phyloP scores from a whole-genome alignment of 306 rosid species.

The Rubus idaeus region DNA sequence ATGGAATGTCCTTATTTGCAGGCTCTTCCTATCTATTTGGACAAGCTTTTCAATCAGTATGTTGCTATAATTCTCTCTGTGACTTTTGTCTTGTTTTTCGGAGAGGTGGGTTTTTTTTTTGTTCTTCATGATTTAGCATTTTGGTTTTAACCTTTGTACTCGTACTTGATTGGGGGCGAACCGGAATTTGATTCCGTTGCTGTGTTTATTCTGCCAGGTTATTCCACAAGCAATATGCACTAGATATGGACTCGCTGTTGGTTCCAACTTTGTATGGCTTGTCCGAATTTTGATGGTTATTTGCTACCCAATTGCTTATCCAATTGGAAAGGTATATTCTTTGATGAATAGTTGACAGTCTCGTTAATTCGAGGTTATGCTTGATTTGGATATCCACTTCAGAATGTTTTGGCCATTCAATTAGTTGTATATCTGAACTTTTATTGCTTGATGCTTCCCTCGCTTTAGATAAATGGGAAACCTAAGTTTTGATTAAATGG shows the following conservation, averaged over 20 bases:
- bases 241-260: conserved; percentile 92
- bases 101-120: conserved; percentile 59
- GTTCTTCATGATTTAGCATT: background rate
- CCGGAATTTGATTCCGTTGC: conserved; percentile 1
- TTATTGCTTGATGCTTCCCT: background rate
- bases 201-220: conserved; percentile 52
- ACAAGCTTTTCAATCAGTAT: conserved; percentile 83
- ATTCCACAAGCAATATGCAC: conserved; percentile 97
- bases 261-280: conserved; percentile 78
- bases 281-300: conserved; percentile 79
- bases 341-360: conserved; percentile 13
- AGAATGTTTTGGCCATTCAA: background rate
- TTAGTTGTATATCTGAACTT: background rate
- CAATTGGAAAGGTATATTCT: conserved; percentile 80
- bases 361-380: background rate
- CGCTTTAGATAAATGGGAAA: background rate
- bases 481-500: background rate
- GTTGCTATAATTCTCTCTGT: conserved; percentile 90
- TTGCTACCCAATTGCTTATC: conserved; percentile 91
- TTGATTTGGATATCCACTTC: background rate
- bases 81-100: conserved; percentile 80
- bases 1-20: conserved; percentile 29
- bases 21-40: conserved; percentile 95
- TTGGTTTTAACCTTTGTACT: conserved; percentile 15
- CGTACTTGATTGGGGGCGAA: conserved; percentile 11